Evolutionary conservation across 1,139 yeast genomes (phyloP), one percentile per base, ranked within the genome.

Genomic region (Arxiozyma heterogenica): DNA sequence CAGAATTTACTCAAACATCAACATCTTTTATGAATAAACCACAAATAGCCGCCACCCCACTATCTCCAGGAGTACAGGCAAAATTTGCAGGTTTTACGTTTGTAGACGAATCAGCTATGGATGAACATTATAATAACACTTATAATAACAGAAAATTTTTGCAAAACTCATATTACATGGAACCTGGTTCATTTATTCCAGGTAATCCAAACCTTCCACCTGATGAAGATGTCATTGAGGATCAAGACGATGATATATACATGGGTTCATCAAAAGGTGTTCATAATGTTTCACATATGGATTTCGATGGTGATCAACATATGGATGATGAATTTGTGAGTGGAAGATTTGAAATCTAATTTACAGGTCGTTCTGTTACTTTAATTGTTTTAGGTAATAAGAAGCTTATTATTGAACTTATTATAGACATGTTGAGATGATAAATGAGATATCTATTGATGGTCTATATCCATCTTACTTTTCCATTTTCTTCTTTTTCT

Each of bases 1-100:
- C 98, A 8, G 98, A 91, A 71, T 93, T 93, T 71, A 93, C 98
- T 18, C 86, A 84, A 62, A 91, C 95, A 50, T 86, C 95, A 41
- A 89, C 96, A 1, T 84, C 94, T 21, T 83, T 82, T 44, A 79
- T 88, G 69, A 83, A 81, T 65, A 82, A 82, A 63, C 59, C 62
- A 50, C 87, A 84, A 62, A 64, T 63, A 4, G 61, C 60, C 25
- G 66, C 65, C 3, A 64, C 68, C 1, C 98, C 98, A 38, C 75
- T 93, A 58, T 84, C 95, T 11, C 96, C 96, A 1, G 96, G 95
- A 0, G 82, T 91, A 64, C 98, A 93, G 73, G 97, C 95, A 53
- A 90, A 90, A 67, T 93, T 93, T 72, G 88, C 89, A 65, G 98
- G 98, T 0, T 91, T 91, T 69, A 91, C 98, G 0, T 93, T 87